These are phyloP conservation scores for Tulasnella sp. DNA, from an alignment of 768 basidiomycete genomes.

Conservation along the genomic window DNA sequence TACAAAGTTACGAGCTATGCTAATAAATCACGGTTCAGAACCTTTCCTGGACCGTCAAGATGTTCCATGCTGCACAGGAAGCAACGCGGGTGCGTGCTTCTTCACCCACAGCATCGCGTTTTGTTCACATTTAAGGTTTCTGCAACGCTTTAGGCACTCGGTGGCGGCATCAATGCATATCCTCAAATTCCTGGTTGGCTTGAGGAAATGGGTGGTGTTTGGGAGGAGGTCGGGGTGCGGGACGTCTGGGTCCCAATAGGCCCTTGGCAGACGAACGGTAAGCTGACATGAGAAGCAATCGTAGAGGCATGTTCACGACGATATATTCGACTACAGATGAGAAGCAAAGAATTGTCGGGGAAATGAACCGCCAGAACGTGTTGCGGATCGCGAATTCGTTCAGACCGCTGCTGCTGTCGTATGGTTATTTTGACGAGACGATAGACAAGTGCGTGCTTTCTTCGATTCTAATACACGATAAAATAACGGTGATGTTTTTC, in stretches of 20 bases:
- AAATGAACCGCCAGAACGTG: not conserved
- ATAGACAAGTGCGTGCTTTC: not conserved
- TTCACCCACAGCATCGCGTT: not conserved
- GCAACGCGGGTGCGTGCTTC: not conserved
- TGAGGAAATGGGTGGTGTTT: not conserved
- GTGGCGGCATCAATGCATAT: not conserved
- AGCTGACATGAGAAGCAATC: not conserved
- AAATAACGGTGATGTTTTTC: not conserved
- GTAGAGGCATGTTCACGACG: no score
- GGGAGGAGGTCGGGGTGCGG: not conserved
- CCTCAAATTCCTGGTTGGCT: not conserved
- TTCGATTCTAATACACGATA: not conserved
- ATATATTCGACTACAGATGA: not conserved
- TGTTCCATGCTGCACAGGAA: not conserved
- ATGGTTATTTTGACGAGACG: conserved; percentile 13
- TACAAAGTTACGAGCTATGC: not conserved
- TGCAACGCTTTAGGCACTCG: not conserved
- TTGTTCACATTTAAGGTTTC: not conserved
- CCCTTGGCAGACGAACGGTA: not conserved
- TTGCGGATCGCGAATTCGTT: not conserved
- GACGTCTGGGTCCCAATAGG: not conserved
- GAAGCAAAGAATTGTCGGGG: not conserved
- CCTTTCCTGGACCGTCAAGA: not conserved
- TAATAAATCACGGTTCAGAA: not conserved
- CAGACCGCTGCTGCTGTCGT: conserved; percentile 1